Conservation (phyloP, 2,329 filamentous ascomycete genomes). For the Paecilomyces fulvus region DNA sequence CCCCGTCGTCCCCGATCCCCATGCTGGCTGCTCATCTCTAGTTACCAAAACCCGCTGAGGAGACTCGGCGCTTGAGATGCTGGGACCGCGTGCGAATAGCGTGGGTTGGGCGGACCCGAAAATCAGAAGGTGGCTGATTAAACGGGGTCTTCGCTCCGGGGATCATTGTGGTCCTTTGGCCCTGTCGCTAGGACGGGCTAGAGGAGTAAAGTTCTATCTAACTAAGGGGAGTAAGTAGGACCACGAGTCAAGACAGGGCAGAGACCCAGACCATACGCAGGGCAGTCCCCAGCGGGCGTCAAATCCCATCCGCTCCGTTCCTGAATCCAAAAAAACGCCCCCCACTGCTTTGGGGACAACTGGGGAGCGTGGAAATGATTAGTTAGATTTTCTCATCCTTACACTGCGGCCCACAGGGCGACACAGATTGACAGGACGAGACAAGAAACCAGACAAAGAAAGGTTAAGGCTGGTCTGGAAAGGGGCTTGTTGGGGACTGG, state of each 20-base stretch:
- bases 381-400: not conserved
- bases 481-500: constrained; percentile 4
- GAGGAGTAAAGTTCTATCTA: not conserved
- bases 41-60: not conserved
- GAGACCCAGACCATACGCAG: not conserved
- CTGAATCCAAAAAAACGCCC: not conserved
- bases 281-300: not conserved
- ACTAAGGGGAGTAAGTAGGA: not conserved
- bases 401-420: not conserved
- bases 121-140: not conserved
- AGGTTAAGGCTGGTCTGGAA: not conserved
- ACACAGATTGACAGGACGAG: not conserved
- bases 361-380: not conserved
- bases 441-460: not conserved
- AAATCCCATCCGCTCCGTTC: not conserved
- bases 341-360: not conserved
- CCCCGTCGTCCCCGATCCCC: not conserved
- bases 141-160: not conserved
- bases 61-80: not conserved
- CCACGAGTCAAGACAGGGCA: not conserved
- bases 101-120: not conserved
- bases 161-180: not conserved
- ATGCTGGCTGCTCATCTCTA: not conserved
- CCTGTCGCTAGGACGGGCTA: not conserved
- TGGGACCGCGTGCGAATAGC: not conserved